phyloP scores from a whole-genome alignment of 306 rosid species.

The Quercus ilex region DNA sequence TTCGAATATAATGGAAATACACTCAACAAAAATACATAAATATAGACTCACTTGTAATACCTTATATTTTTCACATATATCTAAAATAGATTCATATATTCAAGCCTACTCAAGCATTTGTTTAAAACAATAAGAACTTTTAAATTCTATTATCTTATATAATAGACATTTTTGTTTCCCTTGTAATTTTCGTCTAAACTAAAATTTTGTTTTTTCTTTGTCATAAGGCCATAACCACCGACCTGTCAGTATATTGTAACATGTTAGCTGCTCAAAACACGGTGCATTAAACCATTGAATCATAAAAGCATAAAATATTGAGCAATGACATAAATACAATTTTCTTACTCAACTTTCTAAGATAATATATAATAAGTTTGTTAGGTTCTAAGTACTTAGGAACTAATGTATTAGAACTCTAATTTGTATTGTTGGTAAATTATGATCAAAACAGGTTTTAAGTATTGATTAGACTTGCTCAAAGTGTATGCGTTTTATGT shows the following conservation, averaged over 20 bases:
- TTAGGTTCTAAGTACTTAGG: too few species aligned
- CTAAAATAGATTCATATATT: conserved; percentile 21
- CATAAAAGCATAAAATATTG: neutral
- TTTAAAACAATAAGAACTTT: neutral
- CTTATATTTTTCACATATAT: conserved; percentile 23
- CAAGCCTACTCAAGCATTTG: conserved; percentile 22
- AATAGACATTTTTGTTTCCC: conserved; percentile 15
- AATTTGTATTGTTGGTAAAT: too few species aligned
- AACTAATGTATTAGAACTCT: too few species aligned
- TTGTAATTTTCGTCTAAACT: neutral
- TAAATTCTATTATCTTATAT: too few species aligned
- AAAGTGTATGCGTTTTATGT: too few species aligned
- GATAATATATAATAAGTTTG: too few species aligned
- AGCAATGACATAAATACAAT: too few species aligned
- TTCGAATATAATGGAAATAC: conserved; percentile 20
- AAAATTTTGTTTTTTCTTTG: too few species aligned
- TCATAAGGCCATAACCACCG: neutral
- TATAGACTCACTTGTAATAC: neutral
- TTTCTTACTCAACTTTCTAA: too few species aligned
- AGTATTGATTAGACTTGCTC: too few species aligned
- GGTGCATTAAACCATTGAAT: neutral
- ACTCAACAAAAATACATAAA: conserved; percentile 21
- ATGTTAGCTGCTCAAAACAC: neutral
- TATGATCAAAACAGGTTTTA: too few species aligned
- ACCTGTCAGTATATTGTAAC: neutral